phyloP scores from a whole-genome alignment of 2,329 filamentous ascomycete species.

The Botrytis paeoniae region DNA sequence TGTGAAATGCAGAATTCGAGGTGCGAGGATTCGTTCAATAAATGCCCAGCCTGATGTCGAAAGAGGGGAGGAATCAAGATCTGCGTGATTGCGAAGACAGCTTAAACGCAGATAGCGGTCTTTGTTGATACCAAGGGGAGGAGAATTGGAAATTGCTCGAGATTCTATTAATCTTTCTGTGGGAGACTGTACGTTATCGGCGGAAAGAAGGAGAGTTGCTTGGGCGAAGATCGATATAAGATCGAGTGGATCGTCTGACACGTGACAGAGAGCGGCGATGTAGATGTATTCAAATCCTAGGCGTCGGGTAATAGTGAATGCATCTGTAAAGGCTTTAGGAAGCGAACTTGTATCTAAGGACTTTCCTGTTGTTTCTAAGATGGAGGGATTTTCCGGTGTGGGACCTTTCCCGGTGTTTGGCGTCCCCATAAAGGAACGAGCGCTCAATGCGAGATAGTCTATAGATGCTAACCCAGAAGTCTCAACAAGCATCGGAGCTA shows the following conservation, averaged over 20 bases:
- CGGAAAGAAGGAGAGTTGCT: not conserved
- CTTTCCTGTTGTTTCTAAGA: not conserved
- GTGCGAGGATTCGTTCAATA: not conserved
- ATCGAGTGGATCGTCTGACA: not conserved
- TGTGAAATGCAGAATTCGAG: not conserved
- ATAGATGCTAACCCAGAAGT: not conserved
- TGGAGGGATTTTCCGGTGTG: not conserved
- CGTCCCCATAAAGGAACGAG: not conserved
- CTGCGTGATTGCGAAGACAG: not conserved
- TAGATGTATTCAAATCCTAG: not conserved
- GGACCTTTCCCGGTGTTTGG: no score
- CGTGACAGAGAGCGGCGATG: not conserved
- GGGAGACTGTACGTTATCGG: not conserved
- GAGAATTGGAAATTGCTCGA: not conserved
- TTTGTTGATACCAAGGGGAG: not conserved
- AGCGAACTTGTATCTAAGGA: not conserved
- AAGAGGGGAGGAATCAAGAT: not conserved
- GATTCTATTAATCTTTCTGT: not conserved
- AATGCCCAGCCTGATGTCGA: not conserved
- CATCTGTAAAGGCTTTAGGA: not conserved
- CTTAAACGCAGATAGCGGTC: not conserved
- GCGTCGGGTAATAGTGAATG: not conserved
- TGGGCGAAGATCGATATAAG: not conserved
- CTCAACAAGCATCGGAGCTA: not conserved
- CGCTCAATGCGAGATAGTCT: not conserved